Evolutionary conservation across 2,329 filamentous ascomycete genomes (phyloP).

Genomic region (Colletotrichum theobromicola): DNA sequence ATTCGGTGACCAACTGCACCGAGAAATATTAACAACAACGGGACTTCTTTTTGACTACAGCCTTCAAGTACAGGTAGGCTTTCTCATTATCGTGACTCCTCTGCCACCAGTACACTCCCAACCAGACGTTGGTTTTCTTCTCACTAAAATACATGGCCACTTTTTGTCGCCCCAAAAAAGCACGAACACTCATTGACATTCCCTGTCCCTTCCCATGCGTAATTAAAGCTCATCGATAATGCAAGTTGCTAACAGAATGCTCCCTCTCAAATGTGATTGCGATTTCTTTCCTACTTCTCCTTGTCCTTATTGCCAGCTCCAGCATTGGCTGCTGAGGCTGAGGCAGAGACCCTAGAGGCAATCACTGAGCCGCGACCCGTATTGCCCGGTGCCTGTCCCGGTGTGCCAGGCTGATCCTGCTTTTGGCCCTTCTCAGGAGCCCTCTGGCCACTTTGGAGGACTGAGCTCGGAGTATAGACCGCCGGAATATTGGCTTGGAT

Average conservation of each 20-base stretch:
- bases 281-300: not conserved
- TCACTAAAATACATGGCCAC: not conserved
- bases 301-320: not conserved
- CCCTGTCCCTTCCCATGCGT: not conserved
- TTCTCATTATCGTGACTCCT: not conserved
- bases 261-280: not conserved
- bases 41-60: not conserved
- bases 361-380: constrained; percentile 4
- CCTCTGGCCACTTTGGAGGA: not conserved
- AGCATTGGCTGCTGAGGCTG: not conserved
- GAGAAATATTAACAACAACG: not conserved
- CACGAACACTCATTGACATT: not conserved
- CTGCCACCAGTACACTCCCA: not conserved
- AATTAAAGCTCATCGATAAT: not conserved
- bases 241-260: not conserved
- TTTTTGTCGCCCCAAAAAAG: not conserved
- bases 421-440: not conserved
- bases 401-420: not conserved
- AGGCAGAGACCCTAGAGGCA: not conserved
- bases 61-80: not conserved
- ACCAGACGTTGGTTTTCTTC: not conserved
- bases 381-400: not conserved
- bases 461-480: constrained; percentile 35
- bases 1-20: not conserved
- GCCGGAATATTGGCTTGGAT: constrained; percentile 53